Evolutionary conservation across 495 filamentous ascomycete genomes (phyloP).

Genomic region (Aspergillus panamensis): DNA sequence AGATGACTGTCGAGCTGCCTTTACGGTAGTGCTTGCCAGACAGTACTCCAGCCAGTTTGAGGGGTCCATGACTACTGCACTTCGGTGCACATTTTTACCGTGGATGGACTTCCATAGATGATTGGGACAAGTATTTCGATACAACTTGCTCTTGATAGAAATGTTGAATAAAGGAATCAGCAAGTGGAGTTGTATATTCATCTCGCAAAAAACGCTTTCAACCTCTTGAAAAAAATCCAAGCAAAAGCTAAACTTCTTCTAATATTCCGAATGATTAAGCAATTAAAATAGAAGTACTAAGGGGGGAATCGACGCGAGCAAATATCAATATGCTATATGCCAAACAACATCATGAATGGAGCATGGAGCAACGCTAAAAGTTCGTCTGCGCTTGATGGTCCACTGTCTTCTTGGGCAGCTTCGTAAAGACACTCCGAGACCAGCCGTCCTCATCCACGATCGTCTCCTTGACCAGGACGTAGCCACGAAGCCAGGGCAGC

Average conservation of each 20-base stretch:
- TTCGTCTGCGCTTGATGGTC: conserved; percentile 4
- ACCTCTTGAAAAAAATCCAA: too few relatives aligned
- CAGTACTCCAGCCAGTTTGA: conserved; percentile 48
- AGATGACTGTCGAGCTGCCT: conserved; percentile 30
- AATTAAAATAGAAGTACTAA: too few relatives aligned
- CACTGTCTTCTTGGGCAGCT: conserved; percentile 23
- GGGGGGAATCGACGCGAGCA: too few relatives aligned
- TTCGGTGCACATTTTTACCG: conserved; percentile 12
- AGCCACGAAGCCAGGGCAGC: conserved; percentile 49
- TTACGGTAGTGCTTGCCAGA: conserved; percentile 37
- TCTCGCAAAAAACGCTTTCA: too few relatives aligned
- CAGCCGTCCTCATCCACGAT: conserved; percentile 57
- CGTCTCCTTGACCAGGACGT: conserved; percentile 57
- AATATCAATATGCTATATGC: background rate
- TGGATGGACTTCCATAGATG: conserved; percentile 51
- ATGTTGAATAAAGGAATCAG: background rate
- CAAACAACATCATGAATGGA: background rate
- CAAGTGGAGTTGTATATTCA: background rate
- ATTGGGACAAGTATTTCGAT: conserved; percentile 35
- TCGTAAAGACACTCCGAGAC: conserved; percentile 39
- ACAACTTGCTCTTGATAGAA: background rate
- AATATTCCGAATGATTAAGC: too few relatives aligned
- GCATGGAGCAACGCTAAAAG: background rate
- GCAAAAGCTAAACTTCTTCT: too few relatives aligned
- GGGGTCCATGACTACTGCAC: conserved; percentile 40